phyloP scores from a whole-genome alignment of 2,329 filamentous ascomycete species.

The Colletotrichum musicola region DNA sequence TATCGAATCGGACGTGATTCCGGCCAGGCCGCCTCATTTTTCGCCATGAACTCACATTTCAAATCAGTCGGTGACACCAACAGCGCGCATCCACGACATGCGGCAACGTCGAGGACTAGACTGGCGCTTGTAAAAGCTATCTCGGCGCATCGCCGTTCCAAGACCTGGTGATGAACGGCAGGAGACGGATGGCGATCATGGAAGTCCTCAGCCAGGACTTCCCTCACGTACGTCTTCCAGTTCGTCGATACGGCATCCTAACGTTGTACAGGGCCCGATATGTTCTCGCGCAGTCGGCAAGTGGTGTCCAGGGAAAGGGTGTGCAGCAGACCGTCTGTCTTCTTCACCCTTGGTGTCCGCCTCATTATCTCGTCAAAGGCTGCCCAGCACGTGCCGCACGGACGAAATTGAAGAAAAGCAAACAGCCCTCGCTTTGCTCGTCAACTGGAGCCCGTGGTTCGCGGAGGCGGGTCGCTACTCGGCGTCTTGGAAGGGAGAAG shows the following conservation, averaged over 20 bases:
- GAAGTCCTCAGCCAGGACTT: background rate
- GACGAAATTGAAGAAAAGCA: conserved; percentile 12
- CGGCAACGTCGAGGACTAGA: background rate
- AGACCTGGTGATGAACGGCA: background rate
- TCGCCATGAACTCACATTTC: conserved; percentile 6
- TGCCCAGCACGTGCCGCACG: conserved; percentile 21
- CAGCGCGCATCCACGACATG: background rate
- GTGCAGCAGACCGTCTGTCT: conserved; percentile 6
- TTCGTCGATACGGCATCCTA: background rate
- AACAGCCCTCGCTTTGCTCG: conserved; percentile 11
- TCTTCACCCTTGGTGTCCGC: background rate
- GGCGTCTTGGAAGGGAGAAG: conserved; percentile 19
- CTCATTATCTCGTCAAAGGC: background rate
- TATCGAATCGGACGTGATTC: background rate
- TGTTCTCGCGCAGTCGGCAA: conserved; percentile 15
- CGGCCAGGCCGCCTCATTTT: conserved; percentile 3
- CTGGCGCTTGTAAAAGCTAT: background rate
- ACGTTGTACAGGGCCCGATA: background rate
- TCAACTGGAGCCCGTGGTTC: background rate
- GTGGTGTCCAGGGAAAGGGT: conserved; percentile 10
- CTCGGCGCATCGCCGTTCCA: background rate
- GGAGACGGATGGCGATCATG: background rate
- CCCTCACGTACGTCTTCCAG: background rate
- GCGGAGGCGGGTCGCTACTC: background rate
- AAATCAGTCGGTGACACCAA: conserved; percentile 16